Evolutionary conservation across 495 filamentous ascomycete genomes (phyloP), one percentile per base, ranked within the genome.

Genomic region (Staphylotrichum longicolle): DNA sequence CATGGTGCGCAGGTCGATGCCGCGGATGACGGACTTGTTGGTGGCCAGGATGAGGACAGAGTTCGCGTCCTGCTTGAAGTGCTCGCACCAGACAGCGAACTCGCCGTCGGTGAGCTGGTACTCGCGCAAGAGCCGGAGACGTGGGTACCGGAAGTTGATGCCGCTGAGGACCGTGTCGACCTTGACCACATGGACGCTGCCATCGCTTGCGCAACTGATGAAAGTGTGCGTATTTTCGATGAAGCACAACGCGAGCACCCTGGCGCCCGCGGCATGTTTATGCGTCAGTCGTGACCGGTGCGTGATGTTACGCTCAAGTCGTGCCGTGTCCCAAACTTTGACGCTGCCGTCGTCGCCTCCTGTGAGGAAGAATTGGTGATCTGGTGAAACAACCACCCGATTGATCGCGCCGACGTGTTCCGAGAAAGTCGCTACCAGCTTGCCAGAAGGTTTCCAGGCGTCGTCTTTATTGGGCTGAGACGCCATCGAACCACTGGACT

Each of bases 181-280:
- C 66, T 89, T 89, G 58, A 96, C 88, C 5, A 95, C 86, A 72
- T 96, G 87, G 12, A 99, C 86, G 63, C 86, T 93, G 7, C 95
- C 95, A 73, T 99, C 94, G 27, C 83, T 91, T 6, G 89, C 93
- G 49, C 87, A 92, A 65, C 90, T 96, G 63, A 95, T 80, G 68
- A 98, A 97, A 20, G 87, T 91, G 73, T 97, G 90, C 0, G 95
- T 97, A 62, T 95, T 91, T 67, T 97, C 93, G 39, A 99, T 83
- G 71, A 98, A 98, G 54, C 88, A 89, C 30, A 97, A 68, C 7
- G 91, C 85, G 32, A 89, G 88, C 7, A 97, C 88, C 58, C 85
- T 88, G 0, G 86, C 82, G 3, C 86, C 88, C 6, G 68, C 58
- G 1, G 82, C 81, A 72, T 96, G 91, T 58, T 78, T 86, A 73